Conservation (phyloP, 228 moss, liverwort and hornwort species). For the Sphagnum fallax region DNA sequence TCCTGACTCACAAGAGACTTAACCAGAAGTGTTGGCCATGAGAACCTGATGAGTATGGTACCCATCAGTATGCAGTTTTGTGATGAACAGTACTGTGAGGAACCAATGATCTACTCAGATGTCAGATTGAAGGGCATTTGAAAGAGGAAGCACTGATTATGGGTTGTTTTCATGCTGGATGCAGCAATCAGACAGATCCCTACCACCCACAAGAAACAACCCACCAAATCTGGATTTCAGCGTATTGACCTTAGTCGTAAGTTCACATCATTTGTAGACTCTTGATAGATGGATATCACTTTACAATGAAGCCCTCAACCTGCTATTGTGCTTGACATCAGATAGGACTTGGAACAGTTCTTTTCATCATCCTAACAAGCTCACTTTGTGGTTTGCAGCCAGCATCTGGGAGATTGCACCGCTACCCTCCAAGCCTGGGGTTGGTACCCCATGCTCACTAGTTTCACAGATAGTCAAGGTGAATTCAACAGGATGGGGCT, state of each 20-base stretch:
- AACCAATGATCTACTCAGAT: too few relatives aligned
- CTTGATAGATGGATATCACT: too few relatives aligned
- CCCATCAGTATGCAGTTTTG: too few relatives aligned
- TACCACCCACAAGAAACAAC: conserved; percentile 50
- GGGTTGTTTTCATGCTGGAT: conserved; percentile 1
- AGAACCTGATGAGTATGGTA: too few relatives aligned
- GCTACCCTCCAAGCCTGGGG: conserved; percentile 43
- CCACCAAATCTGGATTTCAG: conserved; percentile 46
- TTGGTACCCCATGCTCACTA: conserved; percentile 52
- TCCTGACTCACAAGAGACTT: too few relatives aligned
- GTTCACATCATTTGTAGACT: conserved; percentile 5
- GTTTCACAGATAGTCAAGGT: conserved; percentile 77
- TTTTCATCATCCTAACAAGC: neutral
- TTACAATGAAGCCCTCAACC: too few relatives aligned
- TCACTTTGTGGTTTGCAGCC: conserved; percentile 34
- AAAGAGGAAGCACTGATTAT: too few relatives aligned
- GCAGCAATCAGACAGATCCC: conserved; percentile 69
- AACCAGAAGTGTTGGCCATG: too few relatives aligned
- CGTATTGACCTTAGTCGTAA: conserved; percentile 72
- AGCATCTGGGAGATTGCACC: conserved; percentile 80
- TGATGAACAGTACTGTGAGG: too few relatives aligned
- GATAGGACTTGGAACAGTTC: too few relatives aligned
- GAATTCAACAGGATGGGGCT: conserved; percentile 78
- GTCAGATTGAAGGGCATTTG: too few relatives aligned
- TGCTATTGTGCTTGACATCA: too few relatives aligned